Evolutionary conservation across 129 eudicot species (phyloP).

Genomic region (Daucus carota): DNA sequence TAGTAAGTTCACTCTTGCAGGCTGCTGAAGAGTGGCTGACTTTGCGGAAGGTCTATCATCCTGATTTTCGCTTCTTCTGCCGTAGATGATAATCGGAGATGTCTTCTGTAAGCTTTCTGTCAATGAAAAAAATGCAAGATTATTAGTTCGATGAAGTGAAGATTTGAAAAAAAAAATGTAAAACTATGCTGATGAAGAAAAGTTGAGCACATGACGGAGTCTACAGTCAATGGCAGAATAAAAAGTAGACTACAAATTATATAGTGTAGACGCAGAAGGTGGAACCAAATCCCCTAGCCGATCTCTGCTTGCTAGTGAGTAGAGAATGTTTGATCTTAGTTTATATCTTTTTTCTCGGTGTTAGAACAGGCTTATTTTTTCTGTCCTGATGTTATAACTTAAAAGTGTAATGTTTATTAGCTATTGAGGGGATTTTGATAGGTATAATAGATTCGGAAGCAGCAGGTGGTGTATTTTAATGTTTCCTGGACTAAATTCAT

Average conservation of each 20-base stretch:
- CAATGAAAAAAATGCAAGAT: background rate
- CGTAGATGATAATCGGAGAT: slow-evolving; percentile 39
- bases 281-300: background rate
- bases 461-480: background rate
- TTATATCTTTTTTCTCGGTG: slow-evolving; percentile 14
- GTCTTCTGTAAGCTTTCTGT: background rate
- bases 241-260: slow-evolving; percentile 11
- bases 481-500: background rate
- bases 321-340: slow-evolving; percentile 11
- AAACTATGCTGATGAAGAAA: background rate
- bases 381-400: slow-evolving; percentile 20
- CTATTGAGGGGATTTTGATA: background rate
- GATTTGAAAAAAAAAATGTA: background rate
- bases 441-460: background rate
- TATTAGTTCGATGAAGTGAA: background rate
- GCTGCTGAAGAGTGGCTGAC: slow-evolving; percentile 66
- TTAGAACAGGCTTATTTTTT: slow-evolving; percentile 21
- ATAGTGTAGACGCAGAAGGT: background rate
- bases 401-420: background rate
- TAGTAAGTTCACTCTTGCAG: slow-evolving; percentile 55
- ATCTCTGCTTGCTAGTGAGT: background rate
- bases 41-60: slow-evolving; percentile 72
- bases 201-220: background rate
- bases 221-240: slow-evolving; percentile 4
- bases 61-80: slow-evolving; percentile 80